Conservation (phyloP, 495 filamentous ascomycete genomes). For the Xylaria scruposa region DNA sequence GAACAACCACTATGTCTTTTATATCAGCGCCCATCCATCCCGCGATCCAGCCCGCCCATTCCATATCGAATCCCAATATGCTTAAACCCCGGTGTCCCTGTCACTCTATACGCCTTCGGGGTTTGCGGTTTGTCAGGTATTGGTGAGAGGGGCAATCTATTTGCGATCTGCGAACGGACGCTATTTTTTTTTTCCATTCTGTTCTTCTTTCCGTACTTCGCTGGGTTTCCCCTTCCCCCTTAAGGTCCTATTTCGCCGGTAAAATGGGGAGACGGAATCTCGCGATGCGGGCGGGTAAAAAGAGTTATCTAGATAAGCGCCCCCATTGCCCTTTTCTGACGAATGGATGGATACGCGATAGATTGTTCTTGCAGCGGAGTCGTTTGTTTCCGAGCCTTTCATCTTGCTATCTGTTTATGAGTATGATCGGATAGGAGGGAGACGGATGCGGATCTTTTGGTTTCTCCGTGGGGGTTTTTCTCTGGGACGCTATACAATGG, state of each 20-base stretch:
- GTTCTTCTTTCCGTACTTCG: background rate
- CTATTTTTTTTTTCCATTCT: background rate
- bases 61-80: constrained; percentile 9
- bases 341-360: constrained; percentile 7
- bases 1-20: background rate
- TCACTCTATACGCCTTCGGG: background rate
- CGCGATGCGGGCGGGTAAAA: constrained; percentile 18
- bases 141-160: constrained; percentile 13
- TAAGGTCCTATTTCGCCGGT: constrained; percentile 3
- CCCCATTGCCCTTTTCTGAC: constrained; percentile 16
- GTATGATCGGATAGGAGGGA: background rate
- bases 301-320: background rate
- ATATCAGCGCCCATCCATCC: background rate
- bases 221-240: background rate
- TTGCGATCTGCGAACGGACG: constrained; percentile 12
- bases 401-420: background rate
- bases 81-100: background rate
- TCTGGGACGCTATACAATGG: background rate
- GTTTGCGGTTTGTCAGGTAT: constrained; percentile 6
- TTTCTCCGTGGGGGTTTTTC: background rate
- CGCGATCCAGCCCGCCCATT: background rate
- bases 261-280: constrained; percentile 6
- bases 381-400: constrained; percentile 20
- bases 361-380: constrained; percentile 24
- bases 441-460: background rate